Base-by-base conservation (phyloP, 2,329 filamentous ascomycete species). In the Fusarium tupiense region DNA sequence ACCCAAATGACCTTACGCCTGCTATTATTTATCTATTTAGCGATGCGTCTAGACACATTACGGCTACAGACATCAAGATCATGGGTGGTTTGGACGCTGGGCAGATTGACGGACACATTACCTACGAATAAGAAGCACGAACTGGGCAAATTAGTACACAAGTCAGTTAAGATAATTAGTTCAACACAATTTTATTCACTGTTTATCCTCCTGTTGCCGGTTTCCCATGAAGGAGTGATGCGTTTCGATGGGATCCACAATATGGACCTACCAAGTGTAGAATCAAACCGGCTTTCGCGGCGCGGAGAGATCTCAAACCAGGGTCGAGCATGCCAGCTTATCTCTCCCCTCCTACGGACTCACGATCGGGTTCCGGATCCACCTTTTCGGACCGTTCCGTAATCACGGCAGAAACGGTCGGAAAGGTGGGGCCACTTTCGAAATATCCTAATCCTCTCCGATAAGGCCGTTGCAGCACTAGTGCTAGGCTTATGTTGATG, bases 1-100 rank as follows among this genome's bases (percentile, higher is more conserved):
- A 77, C 8, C 80, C 82, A 65, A 82, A 83, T 41, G 85, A 86
- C 19, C 26, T 58, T 58, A 58, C 54, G 13, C 54, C 71, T 76
- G 82, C 84, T 10, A 81, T 83, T 5, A 77, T 84, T 13, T 86
- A 86, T 69, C 75, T 85, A 10, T 74, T 86, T 17, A 83, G 83
- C 40, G 84, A 87, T 72, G 84, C 83, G 9, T 77, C 84, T 31
- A 76, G 79, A 19, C 82, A 83, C 63, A 86, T 83, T 4, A 86
- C 84, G 3, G 84, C 81, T 11, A 79, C 82, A 9, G 85, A 86
- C 60, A 83, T 86, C 69, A 77, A 78, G 11, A 84, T 86, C 24
- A 85, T 83, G 7, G 85, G 85, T 11, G 85, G 84, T 5, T 59
- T 85, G 46, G 56, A 58, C 6, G 54, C 54, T 46, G 54, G 54